Evolutionary conservation across 805 yeast genomes (phyloP).

Genomic region (Henningerozyma blattae): DNA sequence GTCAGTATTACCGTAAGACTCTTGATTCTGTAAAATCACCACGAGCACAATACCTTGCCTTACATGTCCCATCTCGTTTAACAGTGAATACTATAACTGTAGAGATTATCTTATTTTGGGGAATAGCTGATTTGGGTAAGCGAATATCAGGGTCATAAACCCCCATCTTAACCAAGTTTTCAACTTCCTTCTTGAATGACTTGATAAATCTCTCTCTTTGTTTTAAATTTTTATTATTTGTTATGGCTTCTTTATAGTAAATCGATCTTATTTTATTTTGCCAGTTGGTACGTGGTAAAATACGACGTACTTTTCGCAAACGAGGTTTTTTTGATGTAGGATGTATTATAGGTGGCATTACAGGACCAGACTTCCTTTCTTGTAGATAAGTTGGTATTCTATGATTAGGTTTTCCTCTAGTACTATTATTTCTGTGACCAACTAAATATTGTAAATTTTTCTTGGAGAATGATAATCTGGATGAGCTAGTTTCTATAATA

Average conservation of each 20-base stretch:
- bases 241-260: constrained; percentile 5
- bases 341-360: too few species aligned
- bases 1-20: constrained; percentile 1
- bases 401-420: too few species aligned
- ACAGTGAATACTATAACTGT: constrained; percentile 1
- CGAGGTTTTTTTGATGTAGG: too few species aligned
- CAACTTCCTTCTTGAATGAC: constrained; percentile 4
- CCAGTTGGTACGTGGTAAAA: too few species aligned
- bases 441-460: too few species aligned
- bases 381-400: too few species aligned
- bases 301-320: too few species aligned
- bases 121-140: background rate
- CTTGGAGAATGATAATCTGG: too few species aligned
- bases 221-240: constrained; percentile 1
- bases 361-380: too few species aligned
- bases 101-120: background rate
- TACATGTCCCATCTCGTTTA: constrained; percentile 3
- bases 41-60: constrained; percentile 2
- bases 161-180: constrained; percentile 3
- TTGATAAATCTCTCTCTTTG: background rate
- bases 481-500: too few species aligned
- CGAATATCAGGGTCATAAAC: constrained; percentile 2
- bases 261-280: too few species aligned
- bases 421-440: too few species aligned
- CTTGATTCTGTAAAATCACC: constrained; percentile 3